A percentile compares a stretch with the other conserved stretches of the same genome.
Evolutionary conservation across 1,139 yeast species (phyloP).

Genomic region (Insectozyma bohioensis): DNA sequence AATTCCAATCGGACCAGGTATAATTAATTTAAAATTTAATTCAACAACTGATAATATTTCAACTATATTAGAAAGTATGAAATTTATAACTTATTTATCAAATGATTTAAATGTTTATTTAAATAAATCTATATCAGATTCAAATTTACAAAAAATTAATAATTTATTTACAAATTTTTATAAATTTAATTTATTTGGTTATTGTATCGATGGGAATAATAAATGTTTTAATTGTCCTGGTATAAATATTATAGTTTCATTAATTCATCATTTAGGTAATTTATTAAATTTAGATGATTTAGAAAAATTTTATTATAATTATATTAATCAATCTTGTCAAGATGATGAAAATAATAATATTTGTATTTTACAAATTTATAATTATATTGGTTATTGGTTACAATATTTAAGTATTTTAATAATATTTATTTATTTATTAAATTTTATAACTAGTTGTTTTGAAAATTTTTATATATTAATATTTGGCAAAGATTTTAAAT

Average conservation of each 20-base stretch:
- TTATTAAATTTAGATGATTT: conserved; percentile 41
- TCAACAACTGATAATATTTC: too few species aligned
- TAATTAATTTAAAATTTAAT: too few species aligned
- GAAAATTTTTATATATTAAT: too few species aligned
- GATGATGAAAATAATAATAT: too few species aligned
- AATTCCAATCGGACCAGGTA: too few species aligned
- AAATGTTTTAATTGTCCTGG: conserved; percentile 42
- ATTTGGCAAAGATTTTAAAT: too few species aligned
- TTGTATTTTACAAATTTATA: conserved; percentile 12
- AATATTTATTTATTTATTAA: too few species aligned
- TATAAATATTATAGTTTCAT: conserved; percentile 44
- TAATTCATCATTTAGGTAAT: conserved; percentile 50
- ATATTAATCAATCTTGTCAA: conserved; percentile 15
- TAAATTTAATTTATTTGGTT: conserved; percentile 49
- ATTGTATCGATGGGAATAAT: conserved; percentile 30
- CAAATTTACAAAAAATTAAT: conserved; percentile 35
- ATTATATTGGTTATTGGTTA: conserved; percentile 1
- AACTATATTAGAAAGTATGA: conserved; percentile 29
- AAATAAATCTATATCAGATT: conserved; percentile 24
- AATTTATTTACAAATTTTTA: conserved; percentile 43
- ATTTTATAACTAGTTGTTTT: too few species aligned
- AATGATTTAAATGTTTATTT: conserved; percentile 44
- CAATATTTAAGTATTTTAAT: conserved; percentile 2
- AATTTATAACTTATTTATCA: conserved; percentile 55
- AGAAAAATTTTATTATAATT: conserved; percentile 21